Evolutionary conservation across 176 grass and related monocot species (phyloP), one percentile per base, ranked within the genome.

Genomic region (Aegilops tauschii): DNA sequence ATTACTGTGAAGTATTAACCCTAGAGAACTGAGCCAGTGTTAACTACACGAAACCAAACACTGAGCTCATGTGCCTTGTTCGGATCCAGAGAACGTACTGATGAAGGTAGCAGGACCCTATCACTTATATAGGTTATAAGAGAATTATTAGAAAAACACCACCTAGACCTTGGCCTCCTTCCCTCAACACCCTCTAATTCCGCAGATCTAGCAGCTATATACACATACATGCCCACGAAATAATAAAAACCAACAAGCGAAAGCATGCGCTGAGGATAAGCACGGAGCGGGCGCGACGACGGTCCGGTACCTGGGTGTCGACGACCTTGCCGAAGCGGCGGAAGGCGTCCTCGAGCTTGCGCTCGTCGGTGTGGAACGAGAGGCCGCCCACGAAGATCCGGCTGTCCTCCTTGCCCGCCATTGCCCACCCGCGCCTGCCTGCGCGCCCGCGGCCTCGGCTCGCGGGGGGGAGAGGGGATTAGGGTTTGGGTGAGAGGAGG

Each of bases 361-460:
- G 61, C 77, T 95, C 91, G 72, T 91, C 86, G 13, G 91, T 98
- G 68, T 92, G 76, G 62, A 83, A 87, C 37, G 91, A 90, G 36
- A 98, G 87, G n/a, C 96, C 96, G 28, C 96, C 96, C 20, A 98
- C 91, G 72, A 98, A 98, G 87, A 98, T 95, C 78, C 96, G 90
- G 65, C 83, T 77, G 27, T 94, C 93, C 47, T 98, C 93, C 88
- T 92, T 95, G 39, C 45, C 77, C 68, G 90, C 78, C 95, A 95
- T 18, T 7, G 16, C 49, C 23, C 23, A 25, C 61, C 61, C 16
- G 17, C 42, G 42, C 42, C 11, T 45, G 3, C 13, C 64, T 82
- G 29, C 50, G 44, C 8, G 18, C 63, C 49, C 25, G 64, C 69
- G 28, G 40, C 42, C 21, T 66, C 40, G 39, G 83, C 25, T 52